Conservation (phyloP, 345 rosid species). For the Ailanthus altissimus region DNA sequence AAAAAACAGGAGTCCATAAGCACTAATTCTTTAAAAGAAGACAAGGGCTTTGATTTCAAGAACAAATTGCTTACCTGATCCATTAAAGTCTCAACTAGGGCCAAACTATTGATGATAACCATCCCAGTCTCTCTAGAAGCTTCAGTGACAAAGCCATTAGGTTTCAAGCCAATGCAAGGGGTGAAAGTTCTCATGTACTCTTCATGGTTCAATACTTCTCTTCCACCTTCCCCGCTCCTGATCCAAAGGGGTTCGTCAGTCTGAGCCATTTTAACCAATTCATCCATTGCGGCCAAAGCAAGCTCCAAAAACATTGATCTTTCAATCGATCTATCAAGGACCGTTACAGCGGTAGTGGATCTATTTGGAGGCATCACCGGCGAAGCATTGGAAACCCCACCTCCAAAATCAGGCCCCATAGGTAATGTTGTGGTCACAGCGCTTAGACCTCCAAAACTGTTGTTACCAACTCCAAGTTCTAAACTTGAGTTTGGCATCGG, state of each 20-base stretch:
- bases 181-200: conserved; percentile 60
- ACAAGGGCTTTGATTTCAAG: no score
- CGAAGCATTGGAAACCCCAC: conserved; percentile 46
- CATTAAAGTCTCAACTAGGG: conserved; percentile 91
- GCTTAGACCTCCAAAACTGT: conserved; percentile 51
- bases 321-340: conserved; percentile 57
- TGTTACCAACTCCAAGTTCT: conserved; percentile 80
- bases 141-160: conserved; percentile 69
- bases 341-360: conserved; percentile 35
- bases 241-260: conserved; percentile 83
- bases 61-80: conserved; percentile 51
- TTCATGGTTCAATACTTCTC: conserved; percentile 63
- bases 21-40: neutral
- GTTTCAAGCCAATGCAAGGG: conserved; percentile 72
- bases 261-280: conserved; percentile 80
- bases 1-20: neutral
- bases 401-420: conserved; percentile 50
- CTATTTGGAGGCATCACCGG: conserved; percentile 39
- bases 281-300: conserved; percentile 85
- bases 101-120: conserved; percentile 85
- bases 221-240: conserved; percentile 56
- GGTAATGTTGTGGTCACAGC: conserved; percentile 48
- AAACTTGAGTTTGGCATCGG: conserved; percentile 68
- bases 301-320: conserved; percentile 78
- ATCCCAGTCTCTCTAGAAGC: conserved; percentile 84